A percentile compares a stretch with the other conserved stretches of the same genome.
Evolutionary conservation across 441 rosid genomes (phyloP).

Genomic region (Sinapis alba): DNA sequence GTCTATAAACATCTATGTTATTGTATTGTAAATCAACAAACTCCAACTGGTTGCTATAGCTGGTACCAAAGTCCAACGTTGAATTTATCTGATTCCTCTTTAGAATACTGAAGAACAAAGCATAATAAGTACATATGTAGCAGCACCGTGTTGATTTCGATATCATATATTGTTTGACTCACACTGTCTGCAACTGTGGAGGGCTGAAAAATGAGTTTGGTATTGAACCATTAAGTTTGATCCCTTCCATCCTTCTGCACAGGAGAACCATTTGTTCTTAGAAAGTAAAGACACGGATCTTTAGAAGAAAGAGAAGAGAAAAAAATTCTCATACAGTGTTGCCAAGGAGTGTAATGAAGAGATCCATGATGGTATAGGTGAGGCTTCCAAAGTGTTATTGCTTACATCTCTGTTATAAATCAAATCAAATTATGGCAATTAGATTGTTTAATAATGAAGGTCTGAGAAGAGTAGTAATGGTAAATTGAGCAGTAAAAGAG

Average conservation of each 20-base stretch:
- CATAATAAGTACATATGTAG: not conserved
- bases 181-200: constrained; percentile 63
- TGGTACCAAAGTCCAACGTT: constrained; percentile 54
- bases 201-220: constrained; percentile 58
- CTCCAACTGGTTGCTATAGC: constrained; percentile 45
- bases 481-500: not conserved
- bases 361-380: constrained; percentile 66
- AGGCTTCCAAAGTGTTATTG: constrained; percentile 56
- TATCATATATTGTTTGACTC: constrained; percentile 28
- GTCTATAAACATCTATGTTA: constrained; percentile 35
- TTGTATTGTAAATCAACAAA: constrained; percentile 58
- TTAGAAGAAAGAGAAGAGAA: constrained; percentile 1
- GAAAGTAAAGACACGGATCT: not conserved
- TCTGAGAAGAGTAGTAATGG: not conserved
- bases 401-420: constrained; percentile 69
- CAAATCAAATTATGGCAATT: not conserved
- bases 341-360: constrained; percentile 48
- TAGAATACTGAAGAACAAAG: constrained; percentile 43
- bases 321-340: constrained; percentile 60
- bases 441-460: not conserved
- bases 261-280: constrained; percentile 15
- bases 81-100: constrained; percentile 51
- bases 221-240: constrained; percentile 56
- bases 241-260: constrained; percentile 66
- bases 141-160: not conserved